Evolutionary conservation across 768 basidiomycete species (phyloP), one percentile per base, ranked within the genome.

Genomic region (Naematelia encephala): DNA sequence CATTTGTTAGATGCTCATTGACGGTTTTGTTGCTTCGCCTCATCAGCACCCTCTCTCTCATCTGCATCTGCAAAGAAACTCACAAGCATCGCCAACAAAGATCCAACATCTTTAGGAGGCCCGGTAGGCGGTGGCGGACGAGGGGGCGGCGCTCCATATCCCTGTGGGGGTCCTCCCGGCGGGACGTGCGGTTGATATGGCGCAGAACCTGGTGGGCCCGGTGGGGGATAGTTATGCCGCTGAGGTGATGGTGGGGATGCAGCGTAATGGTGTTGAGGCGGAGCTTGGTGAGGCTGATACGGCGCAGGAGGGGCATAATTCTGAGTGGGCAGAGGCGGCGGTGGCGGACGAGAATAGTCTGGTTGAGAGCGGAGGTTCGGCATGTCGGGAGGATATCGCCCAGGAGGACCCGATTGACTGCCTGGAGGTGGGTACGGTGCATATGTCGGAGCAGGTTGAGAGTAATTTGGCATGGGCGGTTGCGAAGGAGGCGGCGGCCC

Each of bases 181-280:
- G 78, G 70, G 13, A 72, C 67, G n/a, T 77, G 76, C 11, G 63
- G 76, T 67, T 69, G 83, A 34, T 63, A 62, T 46, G 73, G 73
- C 47, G 75, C 78, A 26, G 77, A 70, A 11, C 74, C 66, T 52
- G 49, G 45, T 69, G 59, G 69, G 14, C 11, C 26, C 11, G 52
- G 59, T 12, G 25, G 51, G 14, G 8, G 11, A 25, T 55, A 48
- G 49, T 25, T 4, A 2, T 58, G 52, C 30, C 26, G 28, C 28
- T 4, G n/a, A 39, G 52, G 39, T 25, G 28, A 8, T 2, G 44
- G 44, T 13, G 23, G 44, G 26, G 54, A 23, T 42, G 68, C 64
- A 79, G 68, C 30, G 75, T 61, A 25, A 74, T 70, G 52, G 1
- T 62, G 28, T 2, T 75, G 65, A 11, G 81, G 74, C 23, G 81